Evolutionary conservation across 805 yeast species (phyloP).

Genomic region (Hyphopichia homilentoma): DNA sequence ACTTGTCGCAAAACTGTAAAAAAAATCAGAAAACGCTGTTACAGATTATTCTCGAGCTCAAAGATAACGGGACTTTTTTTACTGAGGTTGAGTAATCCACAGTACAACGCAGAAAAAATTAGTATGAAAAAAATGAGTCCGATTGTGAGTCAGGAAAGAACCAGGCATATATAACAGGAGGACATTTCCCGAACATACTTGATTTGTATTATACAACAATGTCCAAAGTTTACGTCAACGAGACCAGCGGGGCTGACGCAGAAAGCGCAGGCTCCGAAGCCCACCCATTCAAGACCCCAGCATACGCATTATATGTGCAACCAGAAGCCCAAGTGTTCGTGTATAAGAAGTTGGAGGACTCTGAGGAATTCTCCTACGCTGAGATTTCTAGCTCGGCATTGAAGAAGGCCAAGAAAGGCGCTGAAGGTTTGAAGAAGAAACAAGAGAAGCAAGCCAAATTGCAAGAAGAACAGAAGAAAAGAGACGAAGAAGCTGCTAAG

Average conservation of each 20-base stretch:
- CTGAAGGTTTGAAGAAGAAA: constrained; percentile 84
- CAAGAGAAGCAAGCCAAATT: constrained; percentile 61
- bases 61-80: too few species aligned
- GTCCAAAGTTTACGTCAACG: constrained; percentile 65
- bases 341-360: constrained; percentile 57
- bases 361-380: constrained; percentile 50
- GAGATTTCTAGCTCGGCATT: constrained; percentile 87
- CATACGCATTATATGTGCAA: constrained; percentile 63
- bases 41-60: too few species aligned
- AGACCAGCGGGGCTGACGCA: constrained; percentile 62
- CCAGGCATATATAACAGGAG: too few species aligned
- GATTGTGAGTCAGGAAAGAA: too few species aligned
- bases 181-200: too few species aligned
- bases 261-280: constrained; percentile 60
- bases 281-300: constrained; percentile 75
- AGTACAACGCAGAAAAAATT: too few species aligned
- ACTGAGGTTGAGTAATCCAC: too few species aligned
- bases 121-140: too few species aligned
- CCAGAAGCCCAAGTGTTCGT: constrained; percentile 58
- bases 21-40: too few species aligned
- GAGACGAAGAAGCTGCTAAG: constrained; percentile 57
- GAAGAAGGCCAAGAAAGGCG: constrained; percentile 95
- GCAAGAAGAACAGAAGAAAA: constrained; percentile 60
- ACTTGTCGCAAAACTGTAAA: too few species aligned
- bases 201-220: constrained; percentile 13